Base-by-base conservation (phyloP, 768 basidiomycete species). In the Trametes villosa region DNA sequence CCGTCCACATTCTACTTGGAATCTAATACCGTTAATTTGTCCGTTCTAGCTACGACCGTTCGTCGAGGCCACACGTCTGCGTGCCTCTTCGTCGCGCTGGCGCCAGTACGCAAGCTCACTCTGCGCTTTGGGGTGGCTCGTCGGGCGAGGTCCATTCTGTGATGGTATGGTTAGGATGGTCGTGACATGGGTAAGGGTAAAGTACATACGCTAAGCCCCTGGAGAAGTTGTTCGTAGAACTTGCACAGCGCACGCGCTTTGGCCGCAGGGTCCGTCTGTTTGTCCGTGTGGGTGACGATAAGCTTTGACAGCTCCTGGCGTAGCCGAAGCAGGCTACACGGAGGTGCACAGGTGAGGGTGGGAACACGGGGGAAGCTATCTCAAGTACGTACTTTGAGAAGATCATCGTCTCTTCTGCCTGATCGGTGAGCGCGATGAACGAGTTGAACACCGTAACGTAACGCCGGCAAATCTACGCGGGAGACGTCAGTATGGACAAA, bases 371-470 rank as follows among this genome's bases (percentile, higher is more conserved):
- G 22, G 24, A 17, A n/a, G 42, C 20, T 55, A 20, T 22, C 18
- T 20, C 22, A 6, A 11, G 30, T 45, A 70, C 86, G 65, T 69
- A 96, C 96, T 95, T 95, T 24, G 90, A 86, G 69, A 97, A 97
- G 47, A 98, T 91, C 95, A 98, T 97, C 9, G 92, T 92, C 71
- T 97, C 96, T 65, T 97, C 94, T 41, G 86, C 88, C 61, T 91
- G 88, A 38, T 83, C 83, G 3, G 91, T 92, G 64, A 99, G 76
- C 29, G 85, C 83, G 22, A 96, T 86, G 63, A 95, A 86, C 2
- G 89, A 86, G 60, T 86, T 88, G 79, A 98, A 98, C 68, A 97
- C 71, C 17, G 78, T 78, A 15, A 88, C 80, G 72, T 98, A 99
- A 58, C 87, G 85, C 50, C 79, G 81, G 71, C 89, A 91, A 15